phyloP scores from a whole-genome alignment of 75 land plant species.

The Selaginella tamariscina region DNA sequence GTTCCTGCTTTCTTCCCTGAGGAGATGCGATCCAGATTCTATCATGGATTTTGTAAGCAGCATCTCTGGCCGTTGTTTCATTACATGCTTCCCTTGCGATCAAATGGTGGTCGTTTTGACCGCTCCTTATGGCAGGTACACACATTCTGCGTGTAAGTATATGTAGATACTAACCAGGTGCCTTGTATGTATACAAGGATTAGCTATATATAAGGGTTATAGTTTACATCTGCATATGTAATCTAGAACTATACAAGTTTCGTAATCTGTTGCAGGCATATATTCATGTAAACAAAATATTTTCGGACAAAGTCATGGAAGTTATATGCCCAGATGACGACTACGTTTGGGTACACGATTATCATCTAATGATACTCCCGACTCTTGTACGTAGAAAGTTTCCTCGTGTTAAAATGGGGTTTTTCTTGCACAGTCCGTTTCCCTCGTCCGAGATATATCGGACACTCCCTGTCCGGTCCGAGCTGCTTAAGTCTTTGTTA shows the following conservation, averaged over 20 bases:
- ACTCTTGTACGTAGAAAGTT: conserved; percentile 52
- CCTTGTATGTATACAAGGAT: no score
- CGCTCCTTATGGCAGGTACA: conserved; percentile 48
- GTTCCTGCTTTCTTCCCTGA: conserved; percentile 42
- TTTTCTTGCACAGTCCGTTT: conserved; percentile 49
- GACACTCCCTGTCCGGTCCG: conserved; percentile 74
- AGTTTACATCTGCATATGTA: no score
- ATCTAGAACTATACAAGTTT: no score
- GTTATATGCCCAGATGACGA: conserved; percentile 52
- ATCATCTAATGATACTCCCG: conserved; percentile 73
- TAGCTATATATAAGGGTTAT: no score
- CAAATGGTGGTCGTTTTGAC: conserved; percentile 48
- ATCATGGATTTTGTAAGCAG: conserved; percentile 74
- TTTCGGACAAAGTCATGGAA: conserved; percentile 76
- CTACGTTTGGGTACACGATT: conserved; percentile 56
- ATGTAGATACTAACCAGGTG: no score
- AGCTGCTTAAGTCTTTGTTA: conserved; percentile 49
- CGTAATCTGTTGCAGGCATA: conserved; percentile 62
- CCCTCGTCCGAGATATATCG: conserved; percentile 69
- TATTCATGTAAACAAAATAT: conserved; percentile 56
- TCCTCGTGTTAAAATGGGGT: conserved; percentile 49
- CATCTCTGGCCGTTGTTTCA: conserved; percentile 68
- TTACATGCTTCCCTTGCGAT: conserved; percentile 44
- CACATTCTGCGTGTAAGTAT: no score
- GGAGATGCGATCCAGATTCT: conserved; percentile 35